Percentiles rank a stretch among this genome's conserved stretches.
phyloP scores from a whole-genome alignment of 495 filamentous ascomycete species.

The Clohesyomyces aquaticus region DNA sequence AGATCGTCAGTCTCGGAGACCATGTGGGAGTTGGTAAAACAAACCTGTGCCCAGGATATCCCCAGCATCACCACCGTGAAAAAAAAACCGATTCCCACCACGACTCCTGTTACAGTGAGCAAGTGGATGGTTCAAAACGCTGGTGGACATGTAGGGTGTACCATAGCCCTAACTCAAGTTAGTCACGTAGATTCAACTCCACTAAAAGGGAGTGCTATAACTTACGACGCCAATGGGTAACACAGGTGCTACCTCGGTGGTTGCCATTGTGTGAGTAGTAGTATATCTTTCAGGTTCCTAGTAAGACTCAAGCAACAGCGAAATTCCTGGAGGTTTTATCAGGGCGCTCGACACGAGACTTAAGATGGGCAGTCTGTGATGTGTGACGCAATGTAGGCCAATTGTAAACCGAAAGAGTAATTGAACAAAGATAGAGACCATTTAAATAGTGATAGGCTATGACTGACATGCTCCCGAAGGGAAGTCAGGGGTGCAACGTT shows the following conservation, averaged over 20 bases:
- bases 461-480: neutral
- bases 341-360: too few species aligned
- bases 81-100: constrained; percentile 15
- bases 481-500: too few species aligned
- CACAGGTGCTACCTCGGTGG: neutral
- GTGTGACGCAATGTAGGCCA: too few species aligned
- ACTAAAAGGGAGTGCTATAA: too few species aligned
- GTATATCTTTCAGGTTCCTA: neutral
- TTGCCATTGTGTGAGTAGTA: neutral
- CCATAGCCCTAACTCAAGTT: too few species aligned
- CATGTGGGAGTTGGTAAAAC: neutral
- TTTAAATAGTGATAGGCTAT: neutral
- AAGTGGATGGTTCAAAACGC: too few species aligned
- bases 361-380: too few species aligned
- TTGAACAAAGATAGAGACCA: neutral
- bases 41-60: constrained; percentile 3
- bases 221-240: neutral
- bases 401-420: neutral
- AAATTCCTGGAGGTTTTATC: too few species aligned
- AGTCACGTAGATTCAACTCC: too few species aligned
- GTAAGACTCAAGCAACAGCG: too few species aligned
- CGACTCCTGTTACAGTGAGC: too few species aligned
- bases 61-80: constrained; percentile 7
- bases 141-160: too few species aligned
- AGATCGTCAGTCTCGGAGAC: neutral